A percentile compares a stretch with the other conserved stretches of the same genome.
Conservation (phyloP, 148 eudicot genomes). For the Diospyros lotus region DNA sequence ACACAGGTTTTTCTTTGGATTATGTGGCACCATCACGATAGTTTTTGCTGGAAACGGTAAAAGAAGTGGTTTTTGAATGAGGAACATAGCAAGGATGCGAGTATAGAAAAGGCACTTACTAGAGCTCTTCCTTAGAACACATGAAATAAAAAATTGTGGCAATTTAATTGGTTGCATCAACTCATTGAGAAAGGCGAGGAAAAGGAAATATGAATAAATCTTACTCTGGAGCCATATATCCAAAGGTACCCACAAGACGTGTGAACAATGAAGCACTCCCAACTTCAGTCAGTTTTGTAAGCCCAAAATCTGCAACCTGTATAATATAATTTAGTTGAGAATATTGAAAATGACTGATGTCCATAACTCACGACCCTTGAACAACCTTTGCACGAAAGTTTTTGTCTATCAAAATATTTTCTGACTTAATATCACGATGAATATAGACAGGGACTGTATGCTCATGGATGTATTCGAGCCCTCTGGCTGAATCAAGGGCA, state of each 20-base stretch:
- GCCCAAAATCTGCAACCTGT: slow-evolving; percentile 80
- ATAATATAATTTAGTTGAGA: background rate
- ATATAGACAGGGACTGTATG: slow-evolving; percentile 61
- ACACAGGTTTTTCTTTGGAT: background rate
- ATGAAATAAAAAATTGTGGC: background rate
- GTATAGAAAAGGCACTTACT: background rate
- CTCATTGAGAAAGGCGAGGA: background rate
- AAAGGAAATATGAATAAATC: slow-evolving; percentile 10
- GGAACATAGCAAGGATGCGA: background rate
- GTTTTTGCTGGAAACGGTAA: background rate
- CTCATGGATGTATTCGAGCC: slow-evolving; percentile 78
- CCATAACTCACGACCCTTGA: background rate
- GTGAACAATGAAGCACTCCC: slow-evolving; percentile 46
- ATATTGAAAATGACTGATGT: background rate
- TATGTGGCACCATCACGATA: background rate
- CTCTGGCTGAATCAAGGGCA: slow-evolving; percentile 80
- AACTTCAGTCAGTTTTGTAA: slow-evolving; percentile 58
- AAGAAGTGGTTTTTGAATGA: background rate
- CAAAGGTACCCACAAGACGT: slow-evolving; percentile 59
- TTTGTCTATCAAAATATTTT: slow-evolving; percentile 55
- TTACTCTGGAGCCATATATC: slow-evolving; percentile 85
- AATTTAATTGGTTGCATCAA: background rate
- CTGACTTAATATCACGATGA: slow-evolving; percentile 70
- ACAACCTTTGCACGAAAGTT: slow-evolving; percentile 61
- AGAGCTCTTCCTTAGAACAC: background rate